phyloP scores from a whole-genome alignment of 768 basidiomycete genomes.

The Leucosporidium yakuticum region DNA sequence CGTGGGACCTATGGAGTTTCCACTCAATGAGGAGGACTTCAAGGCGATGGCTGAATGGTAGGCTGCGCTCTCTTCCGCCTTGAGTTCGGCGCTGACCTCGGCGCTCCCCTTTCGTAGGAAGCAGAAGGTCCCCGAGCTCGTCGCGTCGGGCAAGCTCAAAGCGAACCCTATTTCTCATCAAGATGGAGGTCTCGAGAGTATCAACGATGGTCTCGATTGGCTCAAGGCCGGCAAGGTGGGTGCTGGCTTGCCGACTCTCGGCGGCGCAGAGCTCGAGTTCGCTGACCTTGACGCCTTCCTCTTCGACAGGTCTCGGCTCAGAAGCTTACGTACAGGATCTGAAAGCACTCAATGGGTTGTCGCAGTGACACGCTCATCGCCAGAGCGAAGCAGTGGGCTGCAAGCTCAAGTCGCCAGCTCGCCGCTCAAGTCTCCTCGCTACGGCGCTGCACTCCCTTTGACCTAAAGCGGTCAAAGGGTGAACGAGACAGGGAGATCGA shows the following conservation, averaged over 20 bases:
- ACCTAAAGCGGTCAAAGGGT: too few relatives aligned
- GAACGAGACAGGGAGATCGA: too few relatives aligned
- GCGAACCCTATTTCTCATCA: conserved; percentile 23
- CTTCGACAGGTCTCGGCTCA: background rate
- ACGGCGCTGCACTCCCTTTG: too few relatives aligned
- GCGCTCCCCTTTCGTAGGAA: background rate
- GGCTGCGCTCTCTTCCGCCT: background rate
- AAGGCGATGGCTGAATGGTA: conserved; percentile 12
- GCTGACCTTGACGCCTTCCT: background rate
- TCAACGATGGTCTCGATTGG: conserved; percentile 29
- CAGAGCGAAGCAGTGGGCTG: too few relatives aligned
- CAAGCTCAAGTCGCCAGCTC: too few relatives aligned
- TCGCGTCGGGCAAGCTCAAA: conserved; percentile 24
- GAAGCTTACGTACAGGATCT: conserved; percentile 16
- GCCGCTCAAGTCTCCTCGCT: too few relatives aligned
- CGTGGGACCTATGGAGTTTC: too few relatives aligned
- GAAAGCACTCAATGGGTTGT: background rate
- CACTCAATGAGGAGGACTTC: conserved; percentile 10
- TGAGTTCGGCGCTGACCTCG: too few relatives aligned
- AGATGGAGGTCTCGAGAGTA: conserved; percentile 16
- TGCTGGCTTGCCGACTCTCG: background rate
- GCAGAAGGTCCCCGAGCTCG: conserved; percentile 11
- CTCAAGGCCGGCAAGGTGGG: conserved; percentile 33
- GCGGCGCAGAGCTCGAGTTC: background rate
- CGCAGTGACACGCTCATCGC: too few relatives aligned